Base-by-base conservation (phyloP, 2,329 filamentous ascomycete genomes). In the Ceratocystis harringtonii region DNA sequence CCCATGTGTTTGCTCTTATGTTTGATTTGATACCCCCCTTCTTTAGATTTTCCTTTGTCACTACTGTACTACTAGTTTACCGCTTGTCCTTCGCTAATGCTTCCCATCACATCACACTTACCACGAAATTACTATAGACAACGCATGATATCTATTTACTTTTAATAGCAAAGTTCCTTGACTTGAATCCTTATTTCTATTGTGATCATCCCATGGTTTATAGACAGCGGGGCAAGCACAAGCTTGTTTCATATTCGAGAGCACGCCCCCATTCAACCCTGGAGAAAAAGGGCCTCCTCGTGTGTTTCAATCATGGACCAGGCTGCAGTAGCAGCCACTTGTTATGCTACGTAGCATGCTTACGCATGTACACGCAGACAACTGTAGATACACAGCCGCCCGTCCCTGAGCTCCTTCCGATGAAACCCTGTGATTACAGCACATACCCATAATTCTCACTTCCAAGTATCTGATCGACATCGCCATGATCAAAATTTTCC, bases 11-110 rank as follows among this genome's bases (percentile, higher is more conserved):
- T 64, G n/a, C n/a, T 58, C 43, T 41, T 25, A n/a, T 57, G 28
- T 57, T 57, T 57, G 61, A 50, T 48, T 32, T 63, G 61, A 32
- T 61, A 61, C 41, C 58, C 58, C 7, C 41, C 22, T 30, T 63
- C 22, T 55, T 61, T 65, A 22, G n/a, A 32, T 28, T 65, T 62
- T 48, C 45, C 30, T 57, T 55, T 55, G 63, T 61, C n/a, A 22
- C 57, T 22, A 22, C 36, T 55, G 30, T 45, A 45, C 58, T 36
- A 60, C 44, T 44, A 52, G 19, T 22, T 19, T 28, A 45, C 48
- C 32, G 32, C 32, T 12, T 36, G 10, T 36, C 10, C 0, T 36
- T 36, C 32, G 3, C 32, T 41, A 48, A 58, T 61, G 65, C 58
- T 52, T 36, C 64, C 28, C 28, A 7, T 52, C 19, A 19, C 48